phyloP scores from a whole-genome alignment of 1,284 basidiomycete species.

The Calocybe gambosa region DNA sequence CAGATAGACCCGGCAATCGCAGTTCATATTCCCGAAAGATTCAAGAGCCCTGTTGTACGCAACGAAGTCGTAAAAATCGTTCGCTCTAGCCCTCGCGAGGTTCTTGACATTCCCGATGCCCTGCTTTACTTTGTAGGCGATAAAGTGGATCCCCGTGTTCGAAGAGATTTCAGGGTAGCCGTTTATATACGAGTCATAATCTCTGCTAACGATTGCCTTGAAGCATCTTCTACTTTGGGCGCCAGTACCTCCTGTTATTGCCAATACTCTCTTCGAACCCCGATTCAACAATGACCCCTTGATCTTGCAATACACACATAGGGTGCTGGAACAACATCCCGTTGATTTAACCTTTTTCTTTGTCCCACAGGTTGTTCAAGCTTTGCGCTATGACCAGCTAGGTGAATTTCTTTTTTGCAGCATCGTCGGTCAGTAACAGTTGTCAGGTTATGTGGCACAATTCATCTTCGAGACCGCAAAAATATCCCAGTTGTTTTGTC shows the following conservation, averaged over 20 bases:
- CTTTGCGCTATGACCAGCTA: slow-evolving; percentile 81
- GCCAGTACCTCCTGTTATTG: slow-evolving; percentile 83
- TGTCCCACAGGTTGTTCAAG: slow-evolving; percentile 97
- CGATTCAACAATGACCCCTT: slow-evolving; percentile 81
- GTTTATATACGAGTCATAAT: no score
- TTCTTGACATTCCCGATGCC: slow-evolving; percentile 75
- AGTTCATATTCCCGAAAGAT: slow-evolving; percentile 80
- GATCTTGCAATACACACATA: slow-evolving; percentile 94
- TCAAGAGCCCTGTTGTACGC: slow-evolving; percentile 61
- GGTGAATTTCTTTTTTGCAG: slow-evolving; percentile 43
- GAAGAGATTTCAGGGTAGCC: slow-evolving; percentile 68
- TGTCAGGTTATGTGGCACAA: slow-evolving; percentile 84
- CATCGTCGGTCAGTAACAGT: background rate
- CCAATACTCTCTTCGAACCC: slow-evolving; percentile 83
- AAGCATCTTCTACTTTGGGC: slow-evolving; percentile 88
- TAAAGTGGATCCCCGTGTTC: slow-evolving; percentile 46
- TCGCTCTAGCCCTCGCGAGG: slow-evolving; percentile 65
- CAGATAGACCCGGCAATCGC: slow-evolving; percentile 78
- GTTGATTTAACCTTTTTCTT: slow-evolving; percentile 98
- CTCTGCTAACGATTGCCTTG: slow-evolving; percentile 15
- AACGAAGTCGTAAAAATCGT: slow-evolving; percentile 76
- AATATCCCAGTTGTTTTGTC: slow-evolving; percentile 97
- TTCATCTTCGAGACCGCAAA: slow-evolving; percentile 98
- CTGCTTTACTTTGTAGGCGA: slow-evolving; percentile 79
- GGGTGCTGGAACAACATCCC: slow-evolving; percentile 91